A percentile compares a stretch with the other conserved stretches of the same genome.
phyloP scores from a whole-genome alignment of 208 protist genomes.

The Eutreptiella sp. region DNA sequence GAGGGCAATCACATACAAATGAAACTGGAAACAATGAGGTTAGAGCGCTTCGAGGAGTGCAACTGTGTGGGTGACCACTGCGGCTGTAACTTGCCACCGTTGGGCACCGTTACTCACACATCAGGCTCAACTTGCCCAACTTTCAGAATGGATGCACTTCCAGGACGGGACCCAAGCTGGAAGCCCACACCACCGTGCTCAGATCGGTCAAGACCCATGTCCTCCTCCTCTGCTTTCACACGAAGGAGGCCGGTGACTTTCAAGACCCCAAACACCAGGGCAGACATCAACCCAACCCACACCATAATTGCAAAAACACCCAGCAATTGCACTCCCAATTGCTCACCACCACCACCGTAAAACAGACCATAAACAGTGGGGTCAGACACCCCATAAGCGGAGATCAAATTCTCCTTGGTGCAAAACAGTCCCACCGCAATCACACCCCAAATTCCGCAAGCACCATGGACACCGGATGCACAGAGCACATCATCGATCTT shows the following conservation, averaged over 20 bases:
- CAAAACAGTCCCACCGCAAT: slow-evolving; percentile 29
- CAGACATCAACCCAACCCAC: slow-evolving; percentile 14
- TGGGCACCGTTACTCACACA: too few relatives aligned
- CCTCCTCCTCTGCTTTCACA: too few relatives aligned
- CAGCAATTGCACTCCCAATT: slow-evolving; percentile 31
- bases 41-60: too few relatives aligned
- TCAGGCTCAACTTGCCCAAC: too few relatives aligned
- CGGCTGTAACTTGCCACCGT: too few relatives aligned
- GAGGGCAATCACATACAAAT: too few relatives aligned
- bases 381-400: slow-evolving; percentile 25
- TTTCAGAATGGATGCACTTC: too few relatives aligned
- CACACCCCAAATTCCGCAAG: slow-evolving; percentile 31
- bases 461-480: slow-evolving; percentile 27
- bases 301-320: slow-evolving; percentile 21
- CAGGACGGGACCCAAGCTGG: too few relatives aligned
- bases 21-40: too few relatives aligned
- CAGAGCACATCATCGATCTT: slow-evolving; percentile 30
- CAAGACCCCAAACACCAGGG: slow-evolving; percentile 5
- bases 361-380: slow-evolving; percentile 15
- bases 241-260: slow-evolving; percentile 1
- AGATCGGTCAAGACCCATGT: too few relatives aligned
- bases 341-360: slow-evolving; percentile 29
- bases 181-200: too few relatives aligned
- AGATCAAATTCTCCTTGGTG: slow-evolving; percentile 18
- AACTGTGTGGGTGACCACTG: too few relatives aligned